These are phyloP conservation scores for Rhodotorula sphaerocarpa DNA, from an alignment of 768 basidiomycete genomes.

Conservation along the genomic window DNA sequence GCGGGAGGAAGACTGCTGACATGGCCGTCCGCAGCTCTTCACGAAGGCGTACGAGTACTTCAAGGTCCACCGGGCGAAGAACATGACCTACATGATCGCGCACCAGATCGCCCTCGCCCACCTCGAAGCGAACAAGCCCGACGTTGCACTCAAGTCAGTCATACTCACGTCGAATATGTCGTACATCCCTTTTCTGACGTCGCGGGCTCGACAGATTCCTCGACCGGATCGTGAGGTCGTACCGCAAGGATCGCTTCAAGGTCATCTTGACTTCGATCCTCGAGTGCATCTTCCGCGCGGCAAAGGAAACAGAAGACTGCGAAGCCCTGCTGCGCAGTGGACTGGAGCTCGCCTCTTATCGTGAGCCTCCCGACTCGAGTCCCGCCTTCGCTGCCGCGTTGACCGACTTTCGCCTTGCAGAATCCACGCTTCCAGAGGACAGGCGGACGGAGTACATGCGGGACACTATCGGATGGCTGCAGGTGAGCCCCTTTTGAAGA, in stretches of 20 bases:
- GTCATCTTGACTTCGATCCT: constrained; percentile 66
- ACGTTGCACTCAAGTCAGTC: constrained; percentile 72
- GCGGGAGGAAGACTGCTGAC: not conserved
- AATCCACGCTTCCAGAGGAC: no score
- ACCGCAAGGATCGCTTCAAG: constrained; percentile 75
- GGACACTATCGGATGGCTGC: no score
- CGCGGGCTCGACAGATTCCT: constrained; percentile 57
- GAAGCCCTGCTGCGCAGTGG: constrained; percentile 67
- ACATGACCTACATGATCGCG: constrained; percentile 82
- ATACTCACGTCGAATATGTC: not conserved
- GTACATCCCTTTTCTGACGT: not conserved
- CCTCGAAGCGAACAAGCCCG: constrained; percentile 66
- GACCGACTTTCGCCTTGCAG: not conserved
- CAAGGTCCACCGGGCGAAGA: constrained; percentile 59
- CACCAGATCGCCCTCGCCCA: constrained; percentile 83
- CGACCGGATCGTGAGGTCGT: constrained; percentile 81
- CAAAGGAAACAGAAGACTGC: constrained; percentile 65
- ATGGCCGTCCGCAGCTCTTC: constrained; percentile 55
- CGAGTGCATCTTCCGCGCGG: constrained; percentile 72
- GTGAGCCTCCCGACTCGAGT: constrained; percentile 44
- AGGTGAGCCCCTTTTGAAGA: no score
- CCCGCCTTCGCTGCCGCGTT: not conserved
- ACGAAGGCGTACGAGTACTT: constrained; percentile 90
- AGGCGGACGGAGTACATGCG: no score
- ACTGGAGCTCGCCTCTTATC: constrained; percentile 72